Evolutionary conservation across 345 rosid species (phyloP), one percentile per base, ranked within the genome.

Genomic region (Xanthoceras sorbifolium): DNA sequence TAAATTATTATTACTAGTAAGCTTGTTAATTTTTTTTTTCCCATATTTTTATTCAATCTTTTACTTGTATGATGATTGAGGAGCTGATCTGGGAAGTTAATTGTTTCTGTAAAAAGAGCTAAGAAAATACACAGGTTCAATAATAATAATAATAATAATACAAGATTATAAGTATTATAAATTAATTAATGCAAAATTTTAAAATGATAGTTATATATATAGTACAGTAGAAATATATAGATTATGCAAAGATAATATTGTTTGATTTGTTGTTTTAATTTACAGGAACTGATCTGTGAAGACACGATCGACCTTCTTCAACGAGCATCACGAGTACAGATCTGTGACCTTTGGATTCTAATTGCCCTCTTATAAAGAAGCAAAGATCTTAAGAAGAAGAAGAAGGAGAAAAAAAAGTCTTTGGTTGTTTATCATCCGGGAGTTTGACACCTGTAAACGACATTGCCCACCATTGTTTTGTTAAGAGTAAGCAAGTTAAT

Each of bases 401-500:
- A n/a, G n/a, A n/a, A n/a, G n/a, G n/a, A n/a, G 1, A n/a, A 52
- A 42, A 36, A 31, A 44, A 11, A 32, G 22, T 26, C 55, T 22
- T 72, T 54, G 60, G 64, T 68, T 69, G 52, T 52, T 70, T 61
- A 57, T 38, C 69, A 80, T 62, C 67, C 57, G 72, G 79, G 77
- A 84, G 84, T 76, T 82, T 83, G 90, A 91, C 94, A 89, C 88
- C 86, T 89, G 92, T 83, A 77, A n/a, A 76, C 74, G 60, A 77
- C 31, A 73, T 44, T 25, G 76, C 15, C 64, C 77, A 54, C 62
- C 83, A 76, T 71, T 55, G 61, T 55, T 22, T 71, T 81, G 82
- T 81, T 76, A 78, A 78, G 83, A 78, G 87, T 81, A 82, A 82
- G 87, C 69, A 46, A 29, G 40, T 20, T 44, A 15, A 69, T n/a